Conservation (phyloP, 1,284 basidiomycete genomes). For the Melampsora larici-populina region DNA sequence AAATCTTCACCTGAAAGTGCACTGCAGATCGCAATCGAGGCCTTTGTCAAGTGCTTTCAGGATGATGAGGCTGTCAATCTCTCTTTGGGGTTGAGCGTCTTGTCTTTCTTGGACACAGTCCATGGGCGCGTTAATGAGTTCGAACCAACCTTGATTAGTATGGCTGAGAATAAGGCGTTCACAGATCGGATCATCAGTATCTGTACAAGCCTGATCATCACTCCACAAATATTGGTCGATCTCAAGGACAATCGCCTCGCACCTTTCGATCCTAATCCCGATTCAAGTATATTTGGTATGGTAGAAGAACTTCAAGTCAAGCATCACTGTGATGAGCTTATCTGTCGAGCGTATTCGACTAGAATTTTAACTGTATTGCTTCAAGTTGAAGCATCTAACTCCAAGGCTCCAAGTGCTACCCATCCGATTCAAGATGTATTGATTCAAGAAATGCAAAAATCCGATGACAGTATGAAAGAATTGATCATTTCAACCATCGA, state of each 20-base stretch:
- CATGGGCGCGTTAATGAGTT: conserved; percentile 33
- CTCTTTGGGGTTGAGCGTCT: conserved; percentile 27
- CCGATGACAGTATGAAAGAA: conserved; percentile 12
- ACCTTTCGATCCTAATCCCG: conserved; percentile 2
- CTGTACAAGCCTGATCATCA: conserved; percentile 34
- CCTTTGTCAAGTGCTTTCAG: conserved; percentile 39
- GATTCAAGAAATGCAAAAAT: conserved; percentile 34
- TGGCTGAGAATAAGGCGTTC: conserved; percentile 28
- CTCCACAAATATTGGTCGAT: conserved; percentile 13
- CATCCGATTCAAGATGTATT: conserved; percentile 6
- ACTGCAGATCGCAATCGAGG: conserved; percentile 28
- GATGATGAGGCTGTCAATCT: conserved; percentile 29
- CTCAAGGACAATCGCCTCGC: conserved; percentile 10
- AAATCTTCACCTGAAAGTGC: conserved; percentile 14
- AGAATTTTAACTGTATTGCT: conserved; percentile 34
- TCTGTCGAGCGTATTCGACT: conserved; percentile 34
- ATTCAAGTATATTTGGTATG: neutral
- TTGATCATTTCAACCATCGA: conserved; percentile 24
- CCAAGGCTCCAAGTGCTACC: neutral
- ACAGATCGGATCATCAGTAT: conserved; percentile 37
- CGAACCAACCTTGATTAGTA: conserved; percentile 12
- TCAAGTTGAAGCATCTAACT: conserved; percentile 31
- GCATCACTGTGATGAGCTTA: conserved; percentile 38
- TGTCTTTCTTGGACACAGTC: conserved; percentile 34
- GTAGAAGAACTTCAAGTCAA: conserved; percentile 36